Base-by-base conservation (phyloP, 179 eudicot genomes). In the Beta corolliflora region DNA sequence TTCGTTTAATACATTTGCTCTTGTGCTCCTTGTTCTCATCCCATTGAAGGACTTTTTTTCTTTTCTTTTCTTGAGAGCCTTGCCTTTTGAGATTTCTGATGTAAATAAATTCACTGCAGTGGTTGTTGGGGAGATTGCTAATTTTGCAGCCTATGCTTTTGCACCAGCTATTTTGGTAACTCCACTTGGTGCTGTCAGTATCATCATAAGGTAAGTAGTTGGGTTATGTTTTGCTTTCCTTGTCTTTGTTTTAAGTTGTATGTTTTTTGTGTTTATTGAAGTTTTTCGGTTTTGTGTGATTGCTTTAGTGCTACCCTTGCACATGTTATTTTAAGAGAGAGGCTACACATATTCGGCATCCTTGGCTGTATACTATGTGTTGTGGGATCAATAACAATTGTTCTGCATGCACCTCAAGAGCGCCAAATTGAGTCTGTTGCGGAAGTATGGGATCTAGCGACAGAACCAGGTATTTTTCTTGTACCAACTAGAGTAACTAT, bases 151-250 rank as follows among this genome's bases (percentile, higher is more conserved):
- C 29, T 93, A 93, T 83, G 96, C 96, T 73, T 93, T 94, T 89
- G 98, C 98, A 45, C 98, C 98, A 41, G 97, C 98, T 65, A 90
- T 94, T 83, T 83, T 94, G 78, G 98, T 94, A 71, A 94, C 97
- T 46, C 98, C 98, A 67, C 97, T 94, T 84, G 98, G 98, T 76
- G 98, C 98, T 45, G 92, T 94, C 82, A 94, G 98, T 85, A 92
- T 94, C 83, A 94, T 94, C 75, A 90, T 94, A 86, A 94, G 98
- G 98, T 85, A 88, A 73, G 93, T 80, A 63, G 50, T 79, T 70
- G 18, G 60, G 25, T 21, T 56, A 0, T 21, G 29, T 56, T 3
- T 73, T 46, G 75, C 41, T 8, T 45, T 45, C 13, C 14, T 75
- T 21, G 64, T 12, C 76, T 45, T 60, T 59, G 25, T 78, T 72